phyloP scores from a whole-genome alignment of 345 rosid genomes.

The Streptanthus diversifolius region DNA sequence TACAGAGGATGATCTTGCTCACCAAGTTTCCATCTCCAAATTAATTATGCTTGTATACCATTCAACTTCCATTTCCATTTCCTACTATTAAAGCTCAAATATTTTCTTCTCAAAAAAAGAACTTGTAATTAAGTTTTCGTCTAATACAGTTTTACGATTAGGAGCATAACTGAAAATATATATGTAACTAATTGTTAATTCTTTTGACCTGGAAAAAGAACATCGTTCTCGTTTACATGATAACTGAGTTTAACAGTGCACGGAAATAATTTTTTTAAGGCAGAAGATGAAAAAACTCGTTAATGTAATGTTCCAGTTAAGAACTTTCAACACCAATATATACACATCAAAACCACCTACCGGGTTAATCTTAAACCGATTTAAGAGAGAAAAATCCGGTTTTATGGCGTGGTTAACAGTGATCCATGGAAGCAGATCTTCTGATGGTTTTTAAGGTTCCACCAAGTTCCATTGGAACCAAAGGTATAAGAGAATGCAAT shows the following conservation, averaged over 20 bases:
- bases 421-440: constrained; percentile 24
- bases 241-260: not conserved
- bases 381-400: not conserved
- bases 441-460: constrained; percentile 54
- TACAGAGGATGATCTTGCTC: too few species aligned
- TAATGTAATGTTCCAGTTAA: constrained; percentile 4
- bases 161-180: not conserved
- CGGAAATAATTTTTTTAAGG: not conserved
- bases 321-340: not conserved
- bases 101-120: too few species aligned
- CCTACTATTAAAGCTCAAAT: too few species aligned
- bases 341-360: constrained; percentile 12
- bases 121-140: too few species aligned
- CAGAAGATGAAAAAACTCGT: not conserved
- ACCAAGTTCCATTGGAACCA: constrained; percentile 77
- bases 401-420: constrained; percentile 11
- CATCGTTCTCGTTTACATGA: constrained; percentile 4
- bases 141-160: too few species aligned
- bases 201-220: not conserved
- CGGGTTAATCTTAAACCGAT: constrained; percentile 3
- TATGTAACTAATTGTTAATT: not conserved
- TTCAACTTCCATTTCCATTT: too few species aligned
- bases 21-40: too few species aligned
- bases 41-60: too few species aligned
- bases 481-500: constrained; percentile 81